Percentiles rank a stretch among this genome's conserved stretches.
Conservation (phyloP, 331 rosid genomes). For the Quercus lobata region DNA sequence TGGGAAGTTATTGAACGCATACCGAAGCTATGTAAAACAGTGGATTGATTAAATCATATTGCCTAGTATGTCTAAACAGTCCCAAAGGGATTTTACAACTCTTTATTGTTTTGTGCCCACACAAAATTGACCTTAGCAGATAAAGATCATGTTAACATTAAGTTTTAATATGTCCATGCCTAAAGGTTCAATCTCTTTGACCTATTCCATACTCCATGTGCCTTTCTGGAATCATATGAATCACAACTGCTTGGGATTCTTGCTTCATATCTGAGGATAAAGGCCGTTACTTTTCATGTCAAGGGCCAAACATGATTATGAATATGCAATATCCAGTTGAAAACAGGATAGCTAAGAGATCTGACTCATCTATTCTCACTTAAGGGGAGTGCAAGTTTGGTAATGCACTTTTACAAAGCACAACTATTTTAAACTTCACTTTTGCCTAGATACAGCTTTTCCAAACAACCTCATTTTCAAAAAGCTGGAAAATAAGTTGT, state of each 20-base stretch:
- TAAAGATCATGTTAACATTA: not conserved
- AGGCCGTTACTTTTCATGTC: not conserved
- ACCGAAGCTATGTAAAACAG: not conserved
- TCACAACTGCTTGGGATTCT: not conserved
- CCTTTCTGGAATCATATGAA: not conserved
- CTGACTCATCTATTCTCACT: not conserved
- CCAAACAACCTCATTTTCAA: no score
- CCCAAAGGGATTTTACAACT: not conserved
- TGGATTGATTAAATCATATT: not conserved
- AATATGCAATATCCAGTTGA: not conserved
- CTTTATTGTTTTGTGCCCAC: not conserved
- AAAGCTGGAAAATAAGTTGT: no score
- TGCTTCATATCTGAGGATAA: not conserved
- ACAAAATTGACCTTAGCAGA: not conserved
- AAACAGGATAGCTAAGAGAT: not conserved
- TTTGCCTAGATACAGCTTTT: no score
- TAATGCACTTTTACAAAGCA: no score
- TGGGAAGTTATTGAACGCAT: not conserved
- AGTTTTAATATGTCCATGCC: not conserved
- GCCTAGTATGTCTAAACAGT: not conserved
- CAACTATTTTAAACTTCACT: no score
- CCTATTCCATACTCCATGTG: not conserved
- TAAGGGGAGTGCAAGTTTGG: slow-evolving; percentile 1
- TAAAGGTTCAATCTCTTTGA: not conserved
- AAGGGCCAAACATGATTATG: not conserved